These are phyloP conservation scores for Bacterosira constricta DNA, from an alignment of 108 stramenopile genomes.

Conservation along the genomic window DNA sequence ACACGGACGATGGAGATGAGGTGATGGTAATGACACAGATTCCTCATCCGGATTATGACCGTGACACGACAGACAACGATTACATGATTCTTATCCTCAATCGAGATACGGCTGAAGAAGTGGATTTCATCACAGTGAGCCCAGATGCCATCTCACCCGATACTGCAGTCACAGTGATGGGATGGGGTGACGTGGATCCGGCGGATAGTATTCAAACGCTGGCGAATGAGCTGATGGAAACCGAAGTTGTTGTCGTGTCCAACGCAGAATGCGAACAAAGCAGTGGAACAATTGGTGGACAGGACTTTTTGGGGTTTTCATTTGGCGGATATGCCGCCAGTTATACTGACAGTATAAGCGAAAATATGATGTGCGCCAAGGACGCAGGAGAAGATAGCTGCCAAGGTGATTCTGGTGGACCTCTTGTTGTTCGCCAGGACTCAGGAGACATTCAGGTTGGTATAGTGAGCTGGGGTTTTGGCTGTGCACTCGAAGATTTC, in stretches of 20 bases:
- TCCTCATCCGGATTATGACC: background rate
- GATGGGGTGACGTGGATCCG: conserved; percentile 6
- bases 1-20: conserved; percentile 10
- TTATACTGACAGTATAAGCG: conserved; percentile 36
- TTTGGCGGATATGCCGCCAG: conserved; percentile 4
- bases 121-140: background rate
- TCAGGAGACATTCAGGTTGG: conserved; percentile 43
- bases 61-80: background rate
- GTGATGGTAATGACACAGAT: conserved; percentile 2
- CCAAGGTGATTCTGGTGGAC: conserved; percentile 58
- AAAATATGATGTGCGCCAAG: conserved; percentile 53
- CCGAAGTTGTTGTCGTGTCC: conserved; percentile 13
- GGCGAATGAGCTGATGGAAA: background rate
- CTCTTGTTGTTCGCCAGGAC: conserved; percentile 20
- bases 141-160: background rate
- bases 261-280: conserved; percentile 23
- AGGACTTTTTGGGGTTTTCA: conserved; percentile 4
- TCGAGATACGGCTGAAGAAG: background rate
- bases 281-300: background rate
- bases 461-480: conserved; percentile 55
- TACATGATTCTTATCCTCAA: conserved; percentile 17
- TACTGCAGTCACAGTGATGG: background rate
- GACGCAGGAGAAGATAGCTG: conserved; percentile 36
- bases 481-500: conserved; percentile 44
- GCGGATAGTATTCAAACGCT: background rate